phyloP scores from a whole-genome alignment of 345 rosid genomes.

The Rhodamnia argentea region DNA sequence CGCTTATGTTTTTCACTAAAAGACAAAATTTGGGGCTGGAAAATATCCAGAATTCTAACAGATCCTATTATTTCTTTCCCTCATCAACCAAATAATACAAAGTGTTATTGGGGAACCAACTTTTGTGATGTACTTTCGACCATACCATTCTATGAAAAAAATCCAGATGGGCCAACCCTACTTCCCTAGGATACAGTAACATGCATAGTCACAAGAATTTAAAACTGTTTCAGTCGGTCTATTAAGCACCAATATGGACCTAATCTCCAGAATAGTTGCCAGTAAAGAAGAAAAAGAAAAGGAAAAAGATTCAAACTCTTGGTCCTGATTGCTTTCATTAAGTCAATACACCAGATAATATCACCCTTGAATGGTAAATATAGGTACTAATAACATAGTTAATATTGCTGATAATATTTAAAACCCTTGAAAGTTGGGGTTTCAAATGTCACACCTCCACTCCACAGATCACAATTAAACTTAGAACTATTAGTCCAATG shows the following conservation, averaged over 20 bases:
- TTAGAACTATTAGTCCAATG: background rate
- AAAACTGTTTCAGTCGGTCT: background rate
- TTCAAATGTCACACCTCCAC: background rate
- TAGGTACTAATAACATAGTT: background rate
- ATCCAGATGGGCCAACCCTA: background rate
- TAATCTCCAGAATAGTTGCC: background rate
- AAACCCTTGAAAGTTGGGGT: background rate
- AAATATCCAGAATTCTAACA: background rate
- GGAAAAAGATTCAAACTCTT: background rate
- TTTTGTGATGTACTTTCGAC: background rate
- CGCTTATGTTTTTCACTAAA: background rate
- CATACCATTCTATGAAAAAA: background rate
- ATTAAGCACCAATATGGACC: background rate
- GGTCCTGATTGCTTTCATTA: background rate
- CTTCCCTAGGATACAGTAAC: background rate
- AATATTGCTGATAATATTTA: background rate
- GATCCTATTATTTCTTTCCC: background rate
- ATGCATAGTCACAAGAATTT: background rate
- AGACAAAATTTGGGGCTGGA: background rate
- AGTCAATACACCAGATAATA: background rate
- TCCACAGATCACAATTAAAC: background rate
- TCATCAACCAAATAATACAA: background rate
- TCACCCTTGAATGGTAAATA: background rate
- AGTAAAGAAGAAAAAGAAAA: background rate
- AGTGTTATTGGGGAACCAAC: background rate